phyloP scores from a whole-genome alignment of 306 rosid species.

The Mucuna pruriens region DNA sequence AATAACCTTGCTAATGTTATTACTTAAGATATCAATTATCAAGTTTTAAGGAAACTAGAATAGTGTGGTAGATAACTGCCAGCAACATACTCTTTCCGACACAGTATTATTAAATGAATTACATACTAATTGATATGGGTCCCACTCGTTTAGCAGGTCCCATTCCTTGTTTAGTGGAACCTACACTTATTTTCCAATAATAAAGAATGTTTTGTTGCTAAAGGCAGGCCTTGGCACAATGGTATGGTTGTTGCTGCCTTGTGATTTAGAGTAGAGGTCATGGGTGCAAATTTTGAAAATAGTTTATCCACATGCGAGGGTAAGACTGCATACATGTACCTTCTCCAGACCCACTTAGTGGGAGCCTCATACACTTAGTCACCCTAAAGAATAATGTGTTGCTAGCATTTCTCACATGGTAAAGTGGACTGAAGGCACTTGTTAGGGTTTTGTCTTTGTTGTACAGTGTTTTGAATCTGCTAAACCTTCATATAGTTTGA shows the following conservation, averaged over 20 bases:
- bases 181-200: background rate
- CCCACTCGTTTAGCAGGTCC: background rate
- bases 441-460: background rate
- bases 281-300: background rate
- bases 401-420: background rate
- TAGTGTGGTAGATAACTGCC: background rate
- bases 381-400: background rate
- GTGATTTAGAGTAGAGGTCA: background rate
- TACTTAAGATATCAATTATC: background rate
- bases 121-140: background rate
- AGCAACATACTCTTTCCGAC: background rate
- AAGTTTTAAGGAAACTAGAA: constrained; percentile 4
- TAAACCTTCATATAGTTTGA: background rate
- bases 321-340: background rate
- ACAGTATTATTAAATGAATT: background rate
- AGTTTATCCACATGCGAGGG: background rate
- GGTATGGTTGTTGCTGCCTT: background rate
- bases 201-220: background rate
- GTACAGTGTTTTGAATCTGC: background rate
- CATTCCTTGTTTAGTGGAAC: background rate
- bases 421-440: background rate
- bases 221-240: background rate
- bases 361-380: background rate
- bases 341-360: background rate
- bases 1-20: background rate